Evolutionary conservation across 805 yeast species (phyloP).

Genomic region (Kodamaea restingae): DNA sequence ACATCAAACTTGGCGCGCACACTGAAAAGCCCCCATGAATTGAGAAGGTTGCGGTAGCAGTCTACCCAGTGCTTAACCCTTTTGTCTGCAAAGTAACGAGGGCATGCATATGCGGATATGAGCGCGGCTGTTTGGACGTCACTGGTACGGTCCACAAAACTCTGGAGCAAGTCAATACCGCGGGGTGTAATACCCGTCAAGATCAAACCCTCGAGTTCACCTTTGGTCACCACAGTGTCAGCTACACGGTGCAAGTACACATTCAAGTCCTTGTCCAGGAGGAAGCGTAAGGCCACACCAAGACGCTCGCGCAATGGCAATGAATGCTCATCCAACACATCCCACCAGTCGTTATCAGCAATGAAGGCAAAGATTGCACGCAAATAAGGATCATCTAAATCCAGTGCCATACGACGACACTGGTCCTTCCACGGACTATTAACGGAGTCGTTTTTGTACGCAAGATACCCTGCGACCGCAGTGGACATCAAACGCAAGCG

Average conservation of each 20-base stretch:
- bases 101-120: slow-evolving; percentile 75
- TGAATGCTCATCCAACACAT: slow-evolving; percentile 84
- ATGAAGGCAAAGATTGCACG: slow-evolving; percentile 91
- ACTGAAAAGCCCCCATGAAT: slow-evolving; percentile 78
- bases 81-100: slow-evolving; percentile 71
- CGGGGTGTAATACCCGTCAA: slow-evolving; percentile 88
- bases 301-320: slow-evolving; percentile 82
- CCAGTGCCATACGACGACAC: slow-evolving; percentile 84
- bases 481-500: slow-evolving; percentile 78
- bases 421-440: slow-evolving; percentile 91
- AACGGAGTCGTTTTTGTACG: slow-evolving; percentile 51
- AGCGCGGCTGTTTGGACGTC: slow-evolving; percentile 92
- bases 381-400: slow-evolving; percentile 81
- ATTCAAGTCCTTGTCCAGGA: slow-evolving; percentile 74
- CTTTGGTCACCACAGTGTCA: slow-evolving; percentile 64
- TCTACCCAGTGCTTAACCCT: slow-evolving; percentile 78
- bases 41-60: slow-evolving; percentile 61
- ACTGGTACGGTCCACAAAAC: slow-evolving; percentile 81
- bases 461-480: slow-evolving; percentile 86
- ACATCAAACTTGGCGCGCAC: slow-evolving; percentile 84
- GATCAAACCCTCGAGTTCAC: slow-evolving; percentile 88
- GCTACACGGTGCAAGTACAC: slow-evolving; percentile 68
- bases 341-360: slow-evolving; percentile 96
- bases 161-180: slow-evolving; percentile 76
- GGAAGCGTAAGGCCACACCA: slow-evolving; percentile 84